Evolutionary conservation across 768 basidiomycete genomes (phyloP), one percentile per base, ranked within the genome.

Genomic region (Phylloporus scabripes): DNA sequence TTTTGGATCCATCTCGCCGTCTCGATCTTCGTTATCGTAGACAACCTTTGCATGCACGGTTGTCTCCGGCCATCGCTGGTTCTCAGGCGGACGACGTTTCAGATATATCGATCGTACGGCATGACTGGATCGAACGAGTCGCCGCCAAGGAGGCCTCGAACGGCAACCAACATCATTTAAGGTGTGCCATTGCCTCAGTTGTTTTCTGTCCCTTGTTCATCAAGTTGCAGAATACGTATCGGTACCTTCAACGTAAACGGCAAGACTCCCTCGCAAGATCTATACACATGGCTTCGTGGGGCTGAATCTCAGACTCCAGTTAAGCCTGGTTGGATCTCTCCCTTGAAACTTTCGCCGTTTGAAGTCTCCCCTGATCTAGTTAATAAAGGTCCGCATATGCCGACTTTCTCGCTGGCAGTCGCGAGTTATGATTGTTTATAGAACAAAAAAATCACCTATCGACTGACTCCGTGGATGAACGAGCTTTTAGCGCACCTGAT

Each of bases 211-310:
- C 39, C 28, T n/a, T 21, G 1, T 31, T 54, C 36, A 55, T 24
- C 18, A 7, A 23, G 18, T 28, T 47, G 21, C 31, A 87, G 85
- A 28, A 60, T 91, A 42, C 82, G 86, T 6, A 51, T 85, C 15
- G 87, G 89, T 18, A 87, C 86, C 0, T 92, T 92, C 71, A 92
- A 92, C 56, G 88, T 92, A 40, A 89, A 90, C 56, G 88, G 87
- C 1, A 82, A 81, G 58, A 55, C 77, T 32, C 86, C 90, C 1
- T 80, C 83, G 2, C 83, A 86, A 54, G 85, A 88, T 60, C 67
- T 92, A 8, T 77, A 79, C 5, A 63, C 75, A 3, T 91, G 88
- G 87, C 58, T 88, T 26, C 69, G 77, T 37, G 63, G 70, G 7
- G 21, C 32, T 7, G 45, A 24, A 40, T 29, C 43, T 11, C 28